Evolutionary conservation across 768 basidiomycete species (phyloP).

Genomic region (Cubamyces lactineus): DNA sequence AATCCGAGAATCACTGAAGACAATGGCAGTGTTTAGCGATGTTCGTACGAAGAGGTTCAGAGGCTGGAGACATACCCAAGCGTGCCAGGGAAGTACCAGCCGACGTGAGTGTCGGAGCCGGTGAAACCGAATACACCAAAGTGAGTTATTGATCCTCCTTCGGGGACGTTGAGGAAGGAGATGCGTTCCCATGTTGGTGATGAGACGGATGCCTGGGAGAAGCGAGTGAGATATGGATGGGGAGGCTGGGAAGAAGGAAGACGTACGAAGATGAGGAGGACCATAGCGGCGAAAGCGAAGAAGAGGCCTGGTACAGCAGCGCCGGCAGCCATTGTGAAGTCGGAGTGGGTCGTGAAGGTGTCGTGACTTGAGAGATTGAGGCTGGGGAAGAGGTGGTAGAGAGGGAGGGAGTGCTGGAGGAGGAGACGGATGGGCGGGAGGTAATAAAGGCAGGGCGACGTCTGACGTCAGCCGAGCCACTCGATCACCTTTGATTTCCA

Average conservation of each 20-base stretch:
- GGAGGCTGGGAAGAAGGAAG: not conserved
- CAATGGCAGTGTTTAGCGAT: not conserved
- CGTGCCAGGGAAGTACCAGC: slow-evolving; percentile 53
- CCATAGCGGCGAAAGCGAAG: slow-evolving; percentile 70
- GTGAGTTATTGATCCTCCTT: slow-evolving; percentile 42
- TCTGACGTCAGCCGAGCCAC: slow-evolving; percentile 16
- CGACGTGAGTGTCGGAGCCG: slow-evolving; percentile 54
- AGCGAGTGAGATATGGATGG: not conserved
- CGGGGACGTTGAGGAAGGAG: slow-evolving; percentile 63
- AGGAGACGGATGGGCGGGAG: not conserved
- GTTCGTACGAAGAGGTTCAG: not conserved
- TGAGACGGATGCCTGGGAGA: slow-evolving; percentile 64
- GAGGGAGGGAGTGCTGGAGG: not conserved
- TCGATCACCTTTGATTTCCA: slow-evolving; percentile 1
- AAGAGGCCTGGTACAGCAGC: slow-evolving; percentile 72
- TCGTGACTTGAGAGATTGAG: slow-evolving; percentile 18
- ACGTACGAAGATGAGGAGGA: slow-evolving; percentile 70
- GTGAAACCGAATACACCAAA: slow-evolving; percentile 85
- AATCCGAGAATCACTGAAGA: slow-evolving; percentile 45
- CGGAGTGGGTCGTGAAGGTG: slow-evolving; percentile 15
- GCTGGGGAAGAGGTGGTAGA: not conserved
- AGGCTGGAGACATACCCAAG: slow-evolving; percentile 46
- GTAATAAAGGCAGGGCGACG: not conserved
- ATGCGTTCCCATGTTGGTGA: slow-evolving; percentile 74
- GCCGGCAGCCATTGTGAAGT: slow-evolving; percentile 48